Conservation (phyloP, 2,329 filamentous ascomycete species). For the Truncatella angustata region DNA sequence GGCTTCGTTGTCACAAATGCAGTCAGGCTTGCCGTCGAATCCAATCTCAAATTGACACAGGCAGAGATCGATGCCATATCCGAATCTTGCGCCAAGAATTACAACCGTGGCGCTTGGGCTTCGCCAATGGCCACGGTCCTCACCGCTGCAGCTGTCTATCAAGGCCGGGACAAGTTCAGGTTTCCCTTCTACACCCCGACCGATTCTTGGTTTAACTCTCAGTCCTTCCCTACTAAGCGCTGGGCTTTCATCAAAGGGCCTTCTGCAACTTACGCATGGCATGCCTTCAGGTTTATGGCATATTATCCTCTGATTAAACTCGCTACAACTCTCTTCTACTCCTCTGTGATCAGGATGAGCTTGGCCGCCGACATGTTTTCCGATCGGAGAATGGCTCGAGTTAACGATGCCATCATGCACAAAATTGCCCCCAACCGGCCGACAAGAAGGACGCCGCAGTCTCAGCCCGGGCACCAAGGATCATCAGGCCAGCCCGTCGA, state of each 20-base stretch:
- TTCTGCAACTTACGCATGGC: slow-evolving; percentile 32
- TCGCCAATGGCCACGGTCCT: slow-evolving; percentile 22
- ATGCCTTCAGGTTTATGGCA: slow-evolving; percentile 30
- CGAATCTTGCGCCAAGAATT: slow-evolving; percentile 21
- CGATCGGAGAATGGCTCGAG: slow-evolving; percentile 27
- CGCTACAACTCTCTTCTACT: slow-evolving; percentile 25
- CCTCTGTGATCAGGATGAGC: slow-evolving; percentile 26
- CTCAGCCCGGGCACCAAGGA: background rate
- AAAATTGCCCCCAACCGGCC: slow-evolving; percentile 13
- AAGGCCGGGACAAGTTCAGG: slow-evolving; percentile 30
- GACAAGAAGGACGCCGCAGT: background rate
- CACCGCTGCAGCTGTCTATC: slow-evolving; percentile 24
- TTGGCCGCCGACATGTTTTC: slow-evolving; percentile 17
- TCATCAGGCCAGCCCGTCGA: slow-evolving; percentile 8
- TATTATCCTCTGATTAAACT: slow-evolving; percentile 30
- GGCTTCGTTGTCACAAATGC: slow-evolving; percentile 11
- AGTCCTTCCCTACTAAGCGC: slow-evolving; percentile 25
- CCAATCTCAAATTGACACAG: slow-evolving; percentile 22
- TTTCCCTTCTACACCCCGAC: slow-evolving; percentile 41
- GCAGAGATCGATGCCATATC: slow-evolving; percentile 25
- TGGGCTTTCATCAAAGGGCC: slow-evolving; percentile 23
- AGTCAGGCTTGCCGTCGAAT: background rate
- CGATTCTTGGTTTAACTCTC: slow-evolving; percentile 26
- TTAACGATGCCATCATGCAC: slow-evolving; percentile 17
- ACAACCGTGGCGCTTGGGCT: slow-evolving; percentile 29